phyloP scores from a whole-genome alignment of 768 basidiomycete genomes.

The Amanita pseudoporphyria region DNA sequence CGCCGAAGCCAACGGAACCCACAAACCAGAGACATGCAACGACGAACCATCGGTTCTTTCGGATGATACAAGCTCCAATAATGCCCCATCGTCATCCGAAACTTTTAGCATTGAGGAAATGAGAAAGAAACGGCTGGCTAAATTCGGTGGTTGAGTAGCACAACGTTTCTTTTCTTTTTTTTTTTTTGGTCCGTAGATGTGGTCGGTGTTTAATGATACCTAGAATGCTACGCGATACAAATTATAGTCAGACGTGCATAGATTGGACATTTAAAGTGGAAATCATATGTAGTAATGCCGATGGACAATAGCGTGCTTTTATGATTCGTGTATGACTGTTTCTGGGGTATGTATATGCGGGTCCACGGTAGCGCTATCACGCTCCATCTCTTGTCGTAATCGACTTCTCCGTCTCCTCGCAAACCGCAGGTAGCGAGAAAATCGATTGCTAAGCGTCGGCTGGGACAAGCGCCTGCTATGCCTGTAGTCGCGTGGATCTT shows the following conservation, averaged over 20 bases:
- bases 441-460: conserved; percentile 27
- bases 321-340: conserved; percentile 15
- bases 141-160: conserved; percentile 38
- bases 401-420: conserved; percentile 28
- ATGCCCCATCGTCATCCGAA: conserved; percentile 15
- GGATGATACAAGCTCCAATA: conserved; percentile 20
- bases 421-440: conserved; percentile 50
- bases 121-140: conserved; percentile 49
- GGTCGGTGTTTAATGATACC: background rate
- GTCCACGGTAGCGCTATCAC: conserved; percentile 18
- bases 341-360: conserved; percentile 24
- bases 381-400: conserved; percentile 17
- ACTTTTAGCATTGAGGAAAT: conserved; percentile 55
- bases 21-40: background rate
- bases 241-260: background rate
- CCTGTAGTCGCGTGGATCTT: conserved; percentile 4
- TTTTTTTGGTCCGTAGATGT: background rate
- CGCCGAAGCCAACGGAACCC: background rate
- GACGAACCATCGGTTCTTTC: conserved; percentile 21
- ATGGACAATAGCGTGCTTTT: background rate
- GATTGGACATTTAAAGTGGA: background rate
- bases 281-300: background rate
- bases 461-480: conserved; percentile 11
- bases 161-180: background rate
- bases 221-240: background rate